These are phyloP conservation scores for Annulohypoxylon moriforme DNA, from an alignment of 495 filamentous ascomycete genomes.

Conservation along the genomic window DNA sequence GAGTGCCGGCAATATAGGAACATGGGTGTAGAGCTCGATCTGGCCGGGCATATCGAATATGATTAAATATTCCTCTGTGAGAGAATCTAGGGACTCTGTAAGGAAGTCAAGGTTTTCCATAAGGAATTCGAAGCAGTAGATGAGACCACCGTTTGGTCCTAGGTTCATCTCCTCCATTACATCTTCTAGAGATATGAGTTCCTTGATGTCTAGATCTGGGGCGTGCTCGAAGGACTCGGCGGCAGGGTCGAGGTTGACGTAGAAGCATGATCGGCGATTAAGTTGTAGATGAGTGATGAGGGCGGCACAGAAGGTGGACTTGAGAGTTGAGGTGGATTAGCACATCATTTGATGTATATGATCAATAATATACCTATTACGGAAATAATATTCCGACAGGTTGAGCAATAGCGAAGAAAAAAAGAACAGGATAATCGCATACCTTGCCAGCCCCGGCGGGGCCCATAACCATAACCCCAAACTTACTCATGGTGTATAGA, in stretches of 20 bases:
- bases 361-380: neutral
- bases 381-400: neutral
- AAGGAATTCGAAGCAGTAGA: slow-evolving; percentile 97
- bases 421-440: slow-evolving; percentile 41
- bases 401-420: neutral
- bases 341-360: neutral
- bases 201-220: slow-evolving; percentile 96
- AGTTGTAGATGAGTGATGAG: slow-evolving; percentile 91
- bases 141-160: slow-evolving; percentile 94
- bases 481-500: slow-evolving; percentile 81
- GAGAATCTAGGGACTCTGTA: slow-evolving; percentile 82
- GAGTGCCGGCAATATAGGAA: slow-evolving; percentile 89
- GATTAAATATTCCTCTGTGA: slow-evolving; percentile 94
- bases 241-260: slow-evolving; percentile 97
- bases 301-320: slow-evolving; percentile 94
- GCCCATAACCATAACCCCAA: slow-evolving; percentile 93
- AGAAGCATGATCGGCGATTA: slow-evolving; percentile 88
- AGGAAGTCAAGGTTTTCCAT: slow-evolving; percentile 97
- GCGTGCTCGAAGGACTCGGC: slow-evolving; percentile 91
- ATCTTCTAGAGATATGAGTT: slow-evolving; percentile 94
- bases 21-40: slow-evolving; percentile 98
- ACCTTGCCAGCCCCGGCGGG: slow-evolving; percentile 90
- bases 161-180: slow-evolving; percentile 97
- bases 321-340: slow-evolving; percentile 27
- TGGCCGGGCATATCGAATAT: slow-evolving; percentile 99